These are phyloP conservation scores for Parathielavia appendiculata DNA, from an alignment of 495 filamentous ascomycete genomes.

Conservation along the genomic window DNA sequence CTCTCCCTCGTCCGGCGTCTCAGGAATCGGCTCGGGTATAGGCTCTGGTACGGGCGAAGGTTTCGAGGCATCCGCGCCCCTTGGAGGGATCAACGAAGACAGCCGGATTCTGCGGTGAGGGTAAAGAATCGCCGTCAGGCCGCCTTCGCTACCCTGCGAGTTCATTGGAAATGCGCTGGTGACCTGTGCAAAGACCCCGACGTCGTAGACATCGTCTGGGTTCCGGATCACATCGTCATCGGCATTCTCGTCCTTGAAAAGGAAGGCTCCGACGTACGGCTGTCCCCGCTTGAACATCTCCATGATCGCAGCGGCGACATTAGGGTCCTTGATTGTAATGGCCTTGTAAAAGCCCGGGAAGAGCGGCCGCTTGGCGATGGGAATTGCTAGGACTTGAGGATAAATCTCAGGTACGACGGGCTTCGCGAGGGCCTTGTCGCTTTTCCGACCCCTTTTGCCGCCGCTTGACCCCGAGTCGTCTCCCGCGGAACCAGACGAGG, in stretches of 20 bases:
- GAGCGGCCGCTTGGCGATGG: slow-evolving; percentile 89
- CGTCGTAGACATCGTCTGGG: slow-evolving; percentile 83
- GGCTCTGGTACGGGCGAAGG: slow-evolving; percentile 39
- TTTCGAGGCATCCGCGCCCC: slow-evolving; percentile 36
- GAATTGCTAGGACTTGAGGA: slow-evolving; percentile 96
- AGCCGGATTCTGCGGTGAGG: slow-evolving; percentile 93
- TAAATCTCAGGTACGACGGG: slow-evolving; percentile 89
- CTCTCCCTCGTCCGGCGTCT: slow-evolving; percentile 39
- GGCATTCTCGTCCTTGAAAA: slow-evolving; percentile 92
- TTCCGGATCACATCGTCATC: slow-evolving; percentile 88
- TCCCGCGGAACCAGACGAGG: slow-evolving; percentile 40
- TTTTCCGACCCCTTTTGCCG: slow-evolving; percentile 57
- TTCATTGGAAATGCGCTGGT: slow-evolving; percentile 84
- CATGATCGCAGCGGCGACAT: slow-evolving; percentile 82
- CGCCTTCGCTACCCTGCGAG: slow-evolving; percentile 58
- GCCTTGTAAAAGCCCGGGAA: slow-evolving; percentile 99
- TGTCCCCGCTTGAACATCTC: slow-evolving; percentile 98
- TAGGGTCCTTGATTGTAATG: slow-evolving; percentile 86
- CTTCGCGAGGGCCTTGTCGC: slow-evolving; percentile 75
- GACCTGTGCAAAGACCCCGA: slow-evolving; percentile 95
- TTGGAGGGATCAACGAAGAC: slow-evolving; percentile 68
- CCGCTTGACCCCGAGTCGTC: slow-evolving; percentile 44
- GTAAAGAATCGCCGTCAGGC: slow-evolving; percentile 87
- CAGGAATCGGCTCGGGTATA: slow-evolving; percentile 52
- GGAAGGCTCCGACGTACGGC: slow-evolving; percentile 93